Evolutionary conservation across 441 rosid species (phyloP).

Genomic region (Croton laevigatus): DNA sequence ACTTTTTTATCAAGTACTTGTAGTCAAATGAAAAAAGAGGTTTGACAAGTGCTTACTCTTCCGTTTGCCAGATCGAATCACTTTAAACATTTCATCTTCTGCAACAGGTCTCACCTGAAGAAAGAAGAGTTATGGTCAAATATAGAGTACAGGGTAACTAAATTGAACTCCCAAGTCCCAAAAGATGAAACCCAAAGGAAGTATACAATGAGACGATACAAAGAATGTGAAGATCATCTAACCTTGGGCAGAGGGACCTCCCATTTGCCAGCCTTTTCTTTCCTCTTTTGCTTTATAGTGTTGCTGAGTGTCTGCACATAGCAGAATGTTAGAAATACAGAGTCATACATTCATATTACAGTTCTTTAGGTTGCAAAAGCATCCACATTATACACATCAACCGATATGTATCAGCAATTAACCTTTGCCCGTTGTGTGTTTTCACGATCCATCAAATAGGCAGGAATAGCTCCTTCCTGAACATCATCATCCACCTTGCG

Average conservation of each 20-base stretch:
- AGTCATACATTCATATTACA: background rate
- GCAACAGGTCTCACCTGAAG: constrained; percentile 90
- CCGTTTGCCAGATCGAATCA: constrained; percentile 76
- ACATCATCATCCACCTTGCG: constrained; percentile 85
- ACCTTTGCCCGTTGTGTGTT: constrained; percentile 81
- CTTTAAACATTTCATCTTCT: constrained; percentile 96
- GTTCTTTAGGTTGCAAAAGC: too few species aligned
- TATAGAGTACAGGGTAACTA: background rate
- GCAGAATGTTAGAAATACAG: constrained; percentile 11
- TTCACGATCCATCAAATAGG: constrained; percentile 93
- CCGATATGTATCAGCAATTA: constrained; percentile 3
- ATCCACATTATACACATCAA: background rate
- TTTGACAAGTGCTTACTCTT: constrained; percentile 49
- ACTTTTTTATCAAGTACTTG: background rate
- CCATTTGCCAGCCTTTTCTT: constrained; percentile 98
- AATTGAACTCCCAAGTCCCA: background rate
- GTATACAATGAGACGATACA: background rate
- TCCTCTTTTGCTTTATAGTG: constrained; percentile 91
- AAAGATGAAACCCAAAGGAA: background rate
- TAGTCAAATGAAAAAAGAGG: background rate
- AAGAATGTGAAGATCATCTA: constrained; percentile 12
- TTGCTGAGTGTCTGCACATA: constrained; percentile 70
- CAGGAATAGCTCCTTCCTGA: constrained; percentile 88
- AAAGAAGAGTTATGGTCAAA: constrained; percentile 10
- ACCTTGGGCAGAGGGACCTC: constrained; percentile 96